Evolutionary conservation across 192 early-diverging fungal species (phyloP), one percentile per base, ranked within the genome.

Genomic region (Gaertneriomyces semiglobifer): DNA sequence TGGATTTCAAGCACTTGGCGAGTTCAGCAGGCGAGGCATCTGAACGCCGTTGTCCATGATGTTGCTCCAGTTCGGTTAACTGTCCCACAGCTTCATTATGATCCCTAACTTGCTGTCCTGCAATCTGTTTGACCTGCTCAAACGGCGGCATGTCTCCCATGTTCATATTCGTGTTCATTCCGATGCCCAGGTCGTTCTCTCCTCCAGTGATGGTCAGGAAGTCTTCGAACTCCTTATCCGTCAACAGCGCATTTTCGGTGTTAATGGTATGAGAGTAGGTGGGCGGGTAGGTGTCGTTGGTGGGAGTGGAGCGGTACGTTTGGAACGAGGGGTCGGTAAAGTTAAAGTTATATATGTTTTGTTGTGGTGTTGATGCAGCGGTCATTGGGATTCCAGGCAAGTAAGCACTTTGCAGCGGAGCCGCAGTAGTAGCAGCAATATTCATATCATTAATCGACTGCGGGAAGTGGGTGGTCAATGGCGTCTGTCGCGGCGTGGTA

Each of bases 371-470:
- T 60, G 58, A 20, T 60, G 44, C 4, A 56, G 19, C 53, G 47
- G 64, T 44, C 10, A 54, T 40, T 1, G 52, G 9, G 1, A 1
- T 44, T 16, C 2, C 33, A 2, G 64, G 25, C 25, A 33, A 33
- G 25, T 33, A 33, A 2, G 25, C 25, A 33, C 25, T 33, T 33
- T 33, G 25, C 7, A n/a, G n/a, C n/a, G n/a, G n/a, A n/a, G 65
- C 72, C 14, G 65, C 62, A 57, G 56, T 54, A 3, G 25, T 52
- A 12, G 44, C n/a, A 61, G 65, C 7, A 41, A 42, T 45, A 33
- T 66, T 57, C 20, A 53, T 44, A 45, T 60, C 57, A 58, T 45
- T 63, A 43, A 72, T 53, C 12, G 72, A 67, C 40, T 66, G 68
- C 43, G 38, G 45, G 62, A 73, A 67, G 10, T 44, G 60, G 19